Base-by-base conservation (phyloP, 345 rosid species). In the Eucalyptus sp. region DNA sequence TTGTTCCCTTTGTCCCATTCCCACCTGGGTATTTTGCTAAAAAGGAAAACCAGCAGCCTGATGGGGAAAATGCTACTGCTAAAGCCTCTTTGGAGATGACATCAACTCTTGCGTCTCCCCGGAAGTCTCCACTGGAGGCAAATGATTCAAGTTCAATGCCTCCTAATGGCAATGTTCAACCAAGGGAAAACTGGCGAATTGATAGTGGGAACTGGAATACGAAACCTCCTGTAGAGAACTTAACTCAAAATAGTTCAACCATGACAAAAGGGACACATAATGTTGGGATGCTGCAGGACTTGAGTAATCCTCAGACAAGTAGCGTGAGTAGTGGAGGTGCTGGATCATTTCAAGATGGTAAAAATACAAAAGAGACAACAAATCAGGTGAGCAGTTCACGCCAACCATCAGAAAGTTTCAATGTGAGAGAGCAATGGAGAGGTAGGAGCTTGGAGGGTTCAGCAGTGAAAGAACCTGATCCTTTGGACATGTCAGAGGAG, bases 401-500 rank as follows among this genome's bases (percentile, higher is more conserved):
- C 50, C 89, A 88, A 68, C 85, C 89, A 84, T 88, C 92, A n/a
- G 93, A 71, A 51, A 86, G 89, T 90, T 89, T 76, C 88, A 91
- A 89, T 43, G 50, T 76, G 7, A 91, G 93, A 86, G 92, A 83
- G 68, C 86, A 88, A 58, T 94, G 96, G 96, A 92, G 52, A 31
- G 97, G 94, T 76, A 96, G 94, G 95, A 97, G 97, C 92, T 91
- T 97, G 92, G 99, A 97, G 92, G 99, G 99, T 44, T 98, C 99
- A 43, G 95, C 95, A 41, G 97, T 96, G 80, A 96, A 95, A 88
- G 98, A 96, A 90, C 92, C 96, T 11, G 97, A 97, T 91, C 95
- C 96, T 86, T 84, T 98, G 94, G 99, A 98, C 92, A 96, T 98
- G 99, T 98, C 99, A 3, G 98, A 97, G 94, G 99, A 98, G 95